Evolutionary conservation across 1,284 basidiomycete species (phyloP).

Genomic region (Ganoderma resinaceum): DNA sequence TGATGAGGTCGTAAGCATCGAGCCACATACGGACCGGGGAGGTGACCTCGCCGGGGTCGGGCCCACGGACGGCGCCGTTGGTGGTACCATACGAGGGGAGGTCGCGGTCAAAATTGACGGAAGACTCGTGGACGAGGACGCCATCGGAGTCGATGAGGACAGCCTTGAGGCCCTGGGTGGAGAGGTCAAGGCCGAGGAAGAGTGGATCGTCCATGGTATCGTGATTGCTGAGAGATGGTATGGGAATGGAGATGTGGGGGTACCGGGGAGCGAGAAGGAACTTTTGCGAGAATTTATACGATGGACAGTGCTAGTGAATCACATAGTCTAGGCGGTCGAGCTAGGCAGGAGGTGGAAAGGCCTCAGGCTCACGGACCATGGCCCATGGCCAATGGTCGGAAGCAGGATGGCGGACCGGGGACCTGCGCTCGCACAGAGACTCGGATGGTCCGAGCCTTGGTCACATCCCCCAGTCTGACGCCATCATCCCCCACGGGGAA

Average conservation of each 20-base stretch:
- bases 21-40: slow-evolving; percentile 88
- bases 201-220: slow-evolving; percentile 45
- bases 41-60: slow-evolving; percentile 73
- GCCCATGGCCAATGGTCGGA: background rate
- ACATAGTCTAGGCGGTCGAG: slow-evolving; percentile 4
- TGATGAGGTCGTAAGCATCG: slow-evolving; percentile 83
- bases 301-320: background rate
- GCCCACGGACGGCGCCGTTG: slow-evolving; percentile 76
- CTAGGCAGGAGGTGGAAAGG: slow-evolving; percentile 1
- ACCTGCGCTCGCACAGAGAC: background rate
- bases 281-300: slow-evolving; percentile 21
- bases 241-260: background rate
- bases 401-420: background rate
- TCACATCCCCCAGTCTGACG: background rate
- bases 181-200: slow-evolving; percentile 89
- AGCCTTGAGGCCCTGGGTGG: slow-evolving; percentile 88
- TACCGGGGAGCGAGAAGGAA: background rate
- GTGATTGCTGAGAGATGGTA: slow-evolving; percentile 1
- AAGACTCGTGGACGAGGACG: slow-evolving; percentile 71
- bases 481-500: background rate
- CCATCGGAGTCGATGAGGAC: slow-evolving; percentile 69
- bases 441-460: too few relatives aligned
- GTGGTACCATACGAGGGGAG: slow-evolving; percentile 76
- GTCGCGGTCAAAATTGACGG: slow-evolving; percentile 85
- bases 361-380: background rate